Conservation (phyloP, 2,329 filamentous ascomycete genomes). For the Aspergillus carbonarius region DNA sequence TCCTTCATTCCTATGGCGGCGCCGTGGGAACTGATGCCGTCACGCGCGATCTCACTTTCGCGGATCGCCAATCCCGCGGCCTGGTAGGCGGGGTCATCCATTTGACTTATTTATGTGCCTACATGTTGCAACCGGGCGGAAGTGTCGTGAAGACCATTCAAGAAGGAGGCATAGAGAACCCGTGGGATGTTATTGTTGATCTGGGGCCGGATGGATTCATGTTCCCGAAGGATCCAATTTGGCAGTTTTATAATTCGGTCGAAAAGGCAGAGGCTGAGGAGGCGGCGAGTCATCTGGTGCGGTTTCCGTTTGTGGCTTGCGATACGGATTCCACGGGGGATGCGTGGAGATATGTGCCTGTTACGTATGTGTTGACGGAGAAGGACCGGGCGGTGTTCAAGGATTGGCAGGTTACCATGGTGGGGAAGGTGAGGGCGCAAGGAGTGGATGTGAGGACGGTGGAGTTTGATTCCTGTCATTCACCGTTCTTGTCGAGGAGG, state of each 20-base stretch:
- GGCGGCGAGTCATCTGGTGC: not conserved
- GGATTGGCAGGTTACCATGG: constrained; percentile 19
- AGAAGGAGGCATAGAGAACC: constrained; percentile 5
- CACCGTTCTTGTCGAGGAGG: constrained; percentile 14
- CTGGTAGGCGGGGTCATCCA: constrained; percentile 21
- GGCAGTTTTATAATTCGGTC: not conserved
- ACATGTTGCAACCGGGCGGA: constrained; percentile 15
- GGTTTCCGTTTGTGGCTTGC: not conserved
- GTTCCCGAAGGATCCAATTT: not conserved
- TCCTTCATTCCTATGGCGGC: constrained; percentile 30
- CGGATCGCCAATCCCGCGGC: constrained; percentile 5
- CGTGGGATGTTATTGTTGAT: constrained; percentile 11
- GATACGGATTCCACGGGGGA: not conserved
- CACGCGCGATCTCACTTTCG: constrained; percentile 11
- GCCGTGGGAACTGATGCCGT: constrained; percentile 22
- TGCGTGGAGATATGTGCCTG: constrained; percentile 14
- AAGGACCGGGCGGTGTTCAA: constrained; percentile 12
- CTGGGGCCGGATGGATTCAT: not conserved
- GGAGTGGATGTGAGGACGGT: constrained; percentile 9
- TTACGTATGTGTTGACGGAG: constrained; percentile 16
- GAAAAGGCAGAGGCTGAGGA: not conserved
- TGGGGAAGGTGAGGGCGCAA: constrained; percentile 7
- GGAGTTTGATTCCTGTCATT: constrained; percentile 19
- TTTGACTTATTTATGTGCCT: constrained; percentile 23
- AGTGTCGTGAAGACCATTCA: constrained; percentile 3